Evolutionary conservation across 331 rosid genomes (phyloP).

Genomic region (Malus hybrid): DNA sequence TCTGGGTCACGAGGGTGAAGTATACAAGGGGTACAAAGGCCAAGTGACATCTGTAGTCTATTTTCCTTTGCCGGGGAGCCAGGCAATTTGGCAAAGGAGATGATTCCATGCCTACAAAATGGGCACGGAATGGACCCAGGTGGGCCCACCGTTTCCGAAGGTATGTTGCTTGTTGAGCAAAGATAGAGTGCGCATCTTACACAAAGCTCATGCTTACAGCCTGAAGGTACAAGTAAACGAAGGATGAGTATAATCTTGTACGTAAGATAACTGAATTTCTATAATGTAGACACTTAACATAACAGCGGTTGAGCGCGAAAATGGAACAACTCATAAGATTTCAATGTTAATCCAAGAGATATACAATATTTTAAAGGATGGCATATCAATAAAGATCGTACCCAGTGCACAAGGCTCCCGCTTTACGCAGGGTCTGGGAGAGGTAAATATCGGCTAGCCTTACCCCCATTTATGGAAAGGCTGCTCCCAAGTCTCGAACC

Average conservation of each 20-base stretch:
- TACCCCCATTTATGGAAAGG: no score
- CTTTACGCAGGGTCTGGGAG: no score
- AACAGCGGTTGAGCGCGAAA: background rate
- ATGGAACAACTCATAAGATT: background rate
- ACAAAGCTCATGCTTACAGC: constrained; percentile 81
- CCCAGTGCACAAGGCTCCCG: no score
- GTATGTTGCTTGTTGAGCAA: constrained; percentile 71
- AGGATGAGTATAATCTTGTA: constrained; percentile 3
- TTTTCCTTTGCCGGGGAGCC: constrained; percentile 55
- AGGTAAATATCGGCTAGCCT: no score
- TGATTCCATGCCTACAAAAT: constrained; percentile 66
- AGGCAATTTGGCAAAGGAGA: constrained; percentile 65
- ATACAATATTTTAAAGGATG: background rate
- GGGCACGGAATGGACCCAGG: constrained; percentile 85
- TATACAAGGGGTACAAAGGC: constrained; percentile 77
- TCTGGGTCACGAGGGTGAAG: constrained; percentile 51
- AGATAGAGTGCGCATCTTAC: constrained; percentile 85
- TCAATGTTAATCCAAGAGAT: background rate
- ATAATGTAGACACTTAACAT: background rate
- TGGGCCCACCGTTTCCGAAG: constrained; percentile 43
- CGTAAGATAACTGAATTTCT: background rate
- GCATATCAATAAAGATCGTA: background rate
- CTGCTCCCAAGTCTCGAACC: no score
- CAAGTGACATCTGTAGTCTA: constrained; percentile 42
- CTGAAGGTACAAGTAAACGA: constrained; percentile 30